Base-by-base conservation (phyloP, 768 basidiomycete genomes). In the Myochromella boudieri region DNA sequence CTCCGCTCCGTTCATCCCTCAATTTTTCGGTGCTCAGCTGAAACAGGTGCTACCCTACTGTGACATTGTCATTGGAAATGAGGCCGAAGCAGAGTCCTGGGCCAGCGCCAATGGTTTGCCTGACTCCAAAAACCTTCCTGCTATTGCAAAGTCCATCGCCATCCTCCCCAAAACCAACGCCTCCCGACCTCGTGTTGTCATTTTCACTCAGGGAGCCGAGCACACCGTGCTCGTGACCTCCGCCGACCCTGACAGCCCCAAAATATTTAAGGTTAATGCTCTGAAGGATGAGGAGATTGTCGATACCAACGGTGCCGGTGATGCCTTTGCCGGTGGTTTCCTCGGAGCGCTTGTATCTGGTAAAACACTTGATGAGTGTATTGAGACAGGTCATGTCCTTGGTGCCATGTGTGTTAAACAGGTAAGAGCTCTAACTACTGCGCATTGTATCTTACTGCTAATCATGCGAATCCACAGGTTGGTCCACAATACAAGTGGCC, bases 231-330 rank as follows among this genome's bases (percentile, higher is more conserved):
- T 93, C 42, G 91, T 93, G 22, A 73, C 78, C 10, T 76, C 83
- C 6, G 71, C 68, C 33, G 72, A 78, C 10, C 71, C 77, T 2
- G 78, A 82, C 15, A 69, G 68, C 39, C 72, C 78, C 27, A 81
- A 83, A 68, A 58, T 71, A 12, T 86, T 72, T 66, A 47, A 70
- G 3, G 91, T 95, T 40, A 62, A 70, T 42, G 69, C 75, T 29
- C 70, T 95, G 48, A 56, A 61, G 37, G 74, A 77, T 44, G 76
- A 72, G 31, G 58, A 84, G 65, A 94, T 97, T 55, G 86, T 97
- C 48, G 97, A 99, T 65, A 98, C 97, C 38, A 99, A 99, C 67
- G 97, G 91, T 42, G 97, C 97, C 17, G 97, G 97, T 33, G 95
- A 99, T 64, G 92, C 91, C 33, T 98, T 99, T 59, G 93, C 94